Conservation (phyloP, 2,329 filamentous ascomycete species). For the Colletotrichum scovillei region DNA sequence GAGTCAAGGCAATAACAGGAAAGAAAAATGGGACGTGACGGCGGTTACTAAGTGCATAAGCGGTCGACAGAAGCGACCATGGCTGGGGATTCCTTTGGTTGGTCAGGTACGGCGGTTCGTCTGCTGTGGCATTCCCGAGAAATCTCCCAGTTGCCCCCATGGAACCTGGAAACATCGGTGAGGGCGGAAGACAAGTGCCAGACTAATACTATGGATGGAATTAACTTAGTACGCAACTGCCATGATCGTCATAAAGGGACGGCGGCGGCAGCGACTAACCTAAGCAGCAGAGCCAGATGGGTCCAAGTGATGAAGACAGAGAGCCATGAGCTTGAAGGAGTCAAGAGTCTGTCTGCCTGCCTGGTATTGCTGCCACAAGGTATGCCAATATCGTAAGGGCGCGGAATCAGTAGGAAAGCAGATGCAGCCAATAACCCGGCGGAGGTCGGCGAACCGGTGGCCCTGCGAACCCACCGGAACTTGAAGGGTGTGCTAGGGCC, state of each 20-base stretch:
- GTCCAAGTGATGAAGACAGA: not conserved
- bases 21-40: not conserved
- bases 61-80: not conserved
- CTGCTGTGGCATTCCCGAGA: constrained; percentile 20
- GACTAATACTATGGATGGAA: not conserved
- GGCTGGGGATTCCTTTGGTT: not conserved
- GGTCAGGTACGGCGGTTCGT: not conserved
- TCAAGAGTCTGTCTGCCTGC: not conserved
- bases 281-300: not conserved
- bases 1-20: not conserved
- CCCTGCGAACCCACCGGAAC: constrained; percentile 17
- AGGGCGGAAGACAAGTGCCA: not conserved
- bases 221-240: not conserved
- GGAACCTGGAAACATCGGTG: not conserved
- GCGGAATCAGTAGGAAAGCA: not conserved
- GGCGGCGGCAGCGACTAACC: not conserved
- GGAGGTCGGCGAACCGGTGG: constrained; percentile 2
- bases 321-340: not conserved
- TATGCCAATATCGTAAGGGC: not conserved
- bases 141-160: constrained; percentile 3
- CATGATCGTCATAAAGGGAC: not conserved
- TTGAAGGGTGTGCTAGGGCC: constrained; percentile 12
- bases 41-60: not conserved
- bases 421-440: not conserved
- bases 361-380: constrained; percentile 10